Base-by-base conservation (phyloP, 2,329 filamentous ascomycete species). In the Pseudocercospora macadamiae region DNA sequence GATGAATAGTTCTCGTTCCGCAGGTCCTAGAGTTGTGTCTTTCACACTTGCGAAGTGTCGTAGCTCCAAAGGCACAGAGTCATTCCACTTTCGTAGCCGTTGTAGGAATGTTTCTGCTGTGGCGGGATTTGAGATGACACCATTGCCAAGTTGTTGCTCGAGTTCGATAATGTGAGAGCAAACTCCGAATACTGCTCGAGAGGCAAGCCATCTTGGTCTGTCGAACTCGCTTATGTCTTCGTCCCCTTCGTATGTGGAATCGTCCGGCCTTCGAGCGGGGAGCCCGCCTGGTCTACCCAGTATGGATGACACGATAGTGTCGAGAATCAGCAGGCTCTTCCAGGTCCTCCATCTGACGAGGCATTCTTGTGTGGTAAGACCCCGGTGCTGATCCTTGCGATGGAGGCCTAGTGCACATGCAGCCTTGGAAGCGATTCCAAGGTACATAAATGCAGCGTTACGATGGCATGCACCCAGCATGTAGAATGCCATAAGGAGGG, bases 391-490 rank as follows among this genome's bases (percentile, higher is more conserved):
- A 25, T 64, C 64, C 39, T 61, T 61, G 54, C 69, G 73, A 72
- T 86, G 83, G 5, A 87, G 66, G 0, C 85, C 85, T 0, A 87
- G 66, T 0, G 83, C 82, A 3, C 82, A 80, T 0, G 85, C 84
- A 0, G 84, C 82, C 54, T 83, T 80, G 0, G 81, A 77, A 1
- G 85, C 84, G 7, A 87, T 80, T 0, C 84, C 84, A 2, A 87
- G 69, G 55, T 87, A 87, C 82, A 87, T 86, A 54, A 85, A 87
- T 0, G 84, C 84, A 0, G 84, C 78, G 56, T 86, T 86, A 7
- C 83, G 76, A 28, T 82, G 81, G 53, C 83, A 86, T 3, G 82
- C 81, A 0, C 82, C 83, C 2, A 85, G 76, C 78, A 85, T 82
- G 63, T 84, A 86, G 61, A 85, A 84, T 0, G 83, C 77, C 79